A percentile compares a stretch with the other conserved stretches of the same genome.
Evolutionary conservation across 2,329 filamentous ascomycete species (phyloP).

Genomic region (Emmonsia crescens): DNA sequence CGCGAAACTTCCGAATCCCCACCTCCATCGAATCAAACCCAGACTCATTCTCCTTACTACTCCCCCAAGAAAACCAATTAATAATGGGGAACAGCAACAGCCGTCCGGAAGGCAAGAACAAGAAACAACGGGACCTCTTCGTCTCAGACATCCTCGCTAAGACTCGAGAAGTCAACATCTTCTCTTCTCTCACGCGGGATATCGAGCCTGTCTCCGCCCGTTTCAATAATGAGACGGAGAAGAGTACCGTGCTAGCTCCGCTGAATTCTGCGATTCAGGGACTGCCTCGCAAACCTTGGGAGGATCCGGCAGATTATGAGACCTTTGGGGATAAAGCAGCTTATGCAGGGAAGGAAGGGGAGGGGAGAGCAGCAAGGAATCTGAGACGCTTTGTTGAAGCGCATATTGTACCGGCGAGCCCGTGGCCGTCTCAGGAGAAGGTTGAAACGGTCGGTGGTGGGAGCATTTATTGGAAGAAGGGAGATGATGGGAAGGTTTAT

Average conservation of each 20-base stretch:
- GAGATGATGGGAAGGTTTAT: constrained; percentile 49
- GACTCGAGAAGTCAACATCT: constrained; percentile 69
- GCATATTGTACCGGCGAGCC: constrained; percentile 56
- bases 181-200: constrained; percentile 61
- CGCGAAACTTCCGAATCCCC: neutral
- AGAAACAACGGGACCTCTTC: constrained; percentile 3
- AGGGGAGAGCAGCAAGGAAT: constrained; percentile 66
- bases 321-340: constrained; percentile 51
- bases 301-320: constrained; percentile 61
- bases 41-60: neutral
- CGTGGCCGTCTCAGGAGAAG: constrained; percentile 9
- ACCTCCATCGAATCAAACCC: neutral
- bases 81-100: neutral
- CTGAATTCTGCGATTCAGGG: constrained; percentile 68
- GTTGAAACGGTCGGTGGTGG: constrained; percentile 56
- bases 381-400: constrained; percentile 72
- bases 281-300: constrained; percentile 65
- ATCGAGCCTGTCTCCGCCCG: constrained; percentile 16
- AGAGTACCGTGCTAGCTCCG: constrained; percentile 83
- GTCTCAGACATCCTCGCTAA: constrained; percentile 74
- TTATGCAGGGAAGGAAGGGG: constrained; percentile 60
- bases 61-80: neutral
- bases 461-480: constrained; percentile 73
- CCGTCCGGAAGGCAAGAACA: neutral
- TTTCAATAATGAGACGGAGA: constrained; percentile 41